A percentile compares a stretch with the other conserved stretches of the same genome.
These are phyloP conservation scores for Acanthochlamys bracteata DNA, from an alignment of 106 monocot species.

Conservation along the genomic window DNA sequence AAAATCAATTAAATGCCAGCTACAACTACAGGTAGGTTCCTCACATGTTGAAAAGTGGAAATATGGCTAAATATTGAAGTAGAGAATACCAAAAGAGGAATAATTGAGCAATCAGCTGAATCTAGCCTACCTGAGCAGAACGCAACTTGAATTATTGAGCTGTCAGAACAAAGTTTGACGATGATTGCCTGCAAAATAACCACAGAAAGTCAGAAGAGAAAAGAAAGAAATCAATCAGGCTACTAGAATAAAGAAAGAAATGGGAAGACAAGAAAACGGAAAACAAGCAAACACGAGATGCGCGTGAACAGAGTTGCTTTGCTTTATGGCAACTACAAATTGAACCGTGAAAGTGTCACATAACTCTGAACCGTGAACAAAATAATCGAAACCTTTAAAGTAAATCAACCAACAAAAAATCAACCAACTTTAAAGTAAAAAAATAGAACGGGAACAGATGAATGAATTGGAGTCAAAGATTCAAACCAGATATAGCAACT, in stretches of 20 bases:
- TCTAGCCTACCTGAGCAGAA: not conserved
- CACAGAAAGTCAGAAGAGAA: not conserved
- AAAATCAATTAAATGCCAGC: constrained; percentile 38
- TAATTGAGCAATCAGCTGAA: not conserved
- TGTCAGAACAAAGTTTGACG: not conserved
- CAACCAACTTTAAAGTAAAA: no score
- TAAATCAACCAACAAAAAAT: no score
- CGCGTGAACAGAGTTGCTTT: not conserved
- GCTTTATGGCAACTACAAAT: not conserved
- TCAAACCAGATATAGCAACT: no score
- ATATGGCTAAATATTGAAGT: not conserved
- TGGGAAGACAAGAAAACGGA: not conserved
- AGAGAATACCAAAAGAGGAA: not conserved
- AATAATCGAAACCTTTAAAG: no score
- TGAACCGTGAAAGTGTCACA: not conserved
- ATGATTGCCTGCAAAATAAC: not conserved
- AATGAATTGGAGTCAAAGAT: no score
- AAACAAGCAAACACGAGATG: not conserved
- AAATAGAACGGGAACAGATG: no score
- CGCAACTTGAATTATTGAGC: not conserved
- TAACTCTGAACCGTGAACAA: not conserved
- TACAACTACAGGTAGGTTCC: constrained; percentile 10
- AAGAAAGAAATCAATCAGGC: not conserved
- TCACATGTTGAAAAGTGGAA: constrained; percentile 18
- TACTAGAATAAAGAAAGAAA: not conserved